Evolutionary conservation across 257 asterid genomes (phyloP).

Genomic region (Euphrasia confusa): DNA sequence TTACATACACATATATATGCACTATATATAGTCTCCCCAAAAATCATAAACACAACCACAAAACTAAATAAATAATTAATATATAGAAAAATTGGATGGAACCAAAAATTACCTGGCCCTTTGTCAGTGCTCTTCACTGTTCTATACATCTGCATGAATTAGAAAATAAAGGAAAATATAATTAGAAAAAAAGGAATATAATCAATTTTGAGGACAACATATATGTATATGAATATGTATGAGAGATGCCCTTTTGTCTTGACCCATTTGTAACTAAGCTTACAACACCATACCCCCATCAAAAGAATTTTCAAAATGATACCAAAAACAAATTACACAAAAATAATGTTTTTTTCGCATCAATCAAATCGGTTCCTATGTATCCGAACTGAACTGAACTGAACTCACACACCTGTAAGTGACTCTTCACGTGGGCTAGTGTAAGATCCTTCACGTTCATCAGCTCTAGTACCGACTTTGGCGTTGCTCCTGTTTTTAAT

Average conservation of each 20-base stretch:
- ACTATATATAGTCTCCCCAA: too few species aligned
- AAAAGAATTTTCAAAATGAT: too few species aligned
- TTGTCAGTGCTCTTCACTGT: constrained; percentile 93
- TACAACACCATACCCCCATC: not conserved
- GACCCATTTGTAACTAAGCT: not conserved
- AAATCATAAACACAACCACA: too few species aligned
- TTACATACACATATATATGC: not conserved
- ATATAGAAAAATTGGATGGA: not conserved
- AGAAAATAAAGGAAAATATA: constrained; percentile 13
- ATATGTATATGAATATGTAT: too few species aligned
- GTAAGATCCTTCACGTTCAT: constrained; percentile 95
- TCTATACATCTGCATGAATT: constrained; percentile 85
- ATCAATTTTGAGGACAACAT: not conserved
- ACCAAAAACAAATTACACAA: too few species aligned
- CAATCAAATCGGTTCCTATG: too few species aligned
- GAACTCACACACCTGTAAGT: constrained; percentile 57
- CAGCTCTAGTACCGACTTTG: constrained; percentile 81
- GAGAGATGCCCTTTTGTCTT: not conserved
- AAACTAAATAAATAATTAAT: too few species aligned
- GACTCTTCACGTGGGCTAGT: constrained; percentile 91
- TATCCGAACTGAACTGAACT: too few species aligned
- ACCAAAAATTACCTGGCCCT: constrained; percentile 53
- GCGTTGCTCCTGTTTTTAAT: constrained; percentile 69
- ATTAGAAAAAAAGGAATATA: not conserved
- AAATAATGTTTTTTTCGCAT: too few species aligned